Evolutionary conservation across 257 asterid species (phyloP).

Genomic region (Przewalskia tangutica): DNA sequence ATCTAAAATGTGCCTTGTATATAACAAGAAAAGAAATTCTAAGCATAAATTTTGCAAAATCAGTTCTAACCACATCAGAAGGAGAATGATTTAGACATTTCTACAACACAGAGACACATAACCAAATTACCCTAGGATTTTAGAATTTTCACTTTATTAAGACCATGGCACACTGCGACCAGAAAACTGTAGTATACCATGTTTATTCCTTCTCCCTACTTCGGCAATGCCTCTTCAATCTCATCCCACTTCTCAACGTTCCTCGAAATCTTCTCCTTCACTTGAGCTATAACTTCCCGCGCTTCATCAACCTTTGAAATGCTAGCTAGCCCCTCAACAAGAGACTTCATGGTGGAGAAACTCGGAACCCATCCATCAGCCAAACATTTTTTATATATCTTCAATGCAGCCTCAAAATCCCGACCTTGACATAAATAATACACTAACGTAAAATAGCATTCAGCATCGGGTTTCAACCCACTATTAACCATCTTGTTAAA

Average conservation of each 20-base stretch:
- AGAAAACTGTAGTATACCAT: neutral
- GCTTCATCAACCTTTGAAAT: slow-evolving; percentile 56
- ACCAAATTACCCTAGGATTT: neutral
- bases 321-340: slow-evolving; percentile 63
- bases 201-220: no score
- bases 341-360: slow-evolving; percentile 52
- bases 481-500: slow-evolving; percentile 38
- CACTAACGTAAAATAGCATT: slow-evolving; percentile 56
- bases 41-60: neutral
- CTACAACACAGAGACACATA: neutral
- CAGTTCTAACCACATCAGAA: neutral
- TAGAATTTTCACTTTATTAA: neutral
- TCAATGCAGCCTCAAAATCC: slow-evolving; percentile 56
- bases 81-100: neutral
- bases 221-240: slow-evolving; percentile 49
- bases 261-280: slow-evolving; percentile 49
- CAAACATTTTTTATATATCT: slow-evolving; percentile 39
- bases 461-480: slow-evolving; percentile 35
- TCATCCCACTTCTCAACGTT: slow-evolving; percentile 52
- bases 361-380: slow-evolving; percentile 61
- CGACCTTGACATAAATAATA: slow-evolving; percentile 44
- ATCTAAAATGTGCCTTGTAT: neutral
- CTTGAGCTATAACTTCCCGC: slow-evolving; percentile 32
- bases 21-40: neutral
- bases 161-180: neutral